Evolutionary conservation across 495 filamentous ascomycete genomes (phyloP).

Genomic region (Hypoxylon crocopeplum): DNA sequence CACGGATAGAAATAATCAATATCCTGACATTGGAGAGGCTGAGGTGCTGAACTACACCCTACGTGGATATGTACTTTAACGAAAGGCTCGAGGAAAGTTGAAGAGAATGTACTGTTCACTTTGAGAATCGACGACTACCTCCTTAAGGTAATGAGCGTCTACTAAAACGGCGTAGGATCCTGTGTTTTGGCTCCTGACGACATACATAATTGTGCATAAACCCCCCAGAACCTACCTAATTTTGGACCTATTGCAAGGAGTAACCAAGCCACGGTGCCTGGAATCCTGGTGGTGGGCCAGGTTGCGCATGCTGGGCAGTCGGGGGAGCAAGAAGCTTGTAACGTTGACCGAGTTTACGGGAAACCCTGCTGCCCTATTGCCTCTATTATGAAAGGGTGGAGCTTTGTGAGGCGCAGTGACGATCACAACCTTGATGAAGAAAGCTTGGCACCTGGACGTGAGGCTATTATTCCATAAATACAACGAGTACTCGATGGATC

Average conservation of each 20-base stretch:
- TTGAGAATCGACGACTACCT: conserved; percentile 1
- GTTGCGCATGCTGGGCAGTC: conserved; percentile 14
- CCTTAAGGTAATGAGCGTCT: conserved; percentile 6
- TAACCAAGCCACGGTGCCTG: conserved; percentile 23
- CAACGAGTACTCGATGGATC: neutral
- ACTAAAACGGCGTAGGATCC: conserved; percentile 4
- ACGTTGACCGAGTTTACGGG: conserved; percentile 16
- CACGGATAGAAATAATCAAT: conserved; percentile 3
- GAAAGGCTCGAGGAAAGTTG: conserved; percentile 2
- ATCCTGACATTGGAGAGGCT: conserved; percentile 8
- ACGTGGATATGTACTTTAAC: conserved; percentile 1
- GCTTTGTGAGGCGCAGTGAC: conserved; percentile 24
- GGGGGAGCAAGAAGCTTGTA: conserved; percentile 5
- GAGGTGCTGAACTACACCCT: neutral
- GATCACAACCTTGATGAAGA: conserved; percentile 25
- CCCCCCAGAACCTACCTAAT: conserved; percentile 23
- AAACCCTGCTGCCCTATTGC: no score
- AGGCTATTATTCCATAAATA: conserved; percentile 21
- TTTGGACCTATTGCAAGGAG: conserved; percentile 33
- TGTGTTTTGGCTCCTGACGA: conserved; percentile 15
- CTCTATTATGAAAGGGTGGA: conserved; percentile 32
- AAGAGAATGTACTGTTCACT: conserved; percentile 4
- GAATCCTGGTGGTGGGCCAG: conserved; percentile 20
- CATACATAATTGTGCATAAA: conserved; percentile 12
- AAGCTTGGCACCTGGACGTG: conserved; percentile 23